phyloP scores from a whole-genome alignment of 768 basidiomycete genomes.

The Boletus patriciae region DNA sequence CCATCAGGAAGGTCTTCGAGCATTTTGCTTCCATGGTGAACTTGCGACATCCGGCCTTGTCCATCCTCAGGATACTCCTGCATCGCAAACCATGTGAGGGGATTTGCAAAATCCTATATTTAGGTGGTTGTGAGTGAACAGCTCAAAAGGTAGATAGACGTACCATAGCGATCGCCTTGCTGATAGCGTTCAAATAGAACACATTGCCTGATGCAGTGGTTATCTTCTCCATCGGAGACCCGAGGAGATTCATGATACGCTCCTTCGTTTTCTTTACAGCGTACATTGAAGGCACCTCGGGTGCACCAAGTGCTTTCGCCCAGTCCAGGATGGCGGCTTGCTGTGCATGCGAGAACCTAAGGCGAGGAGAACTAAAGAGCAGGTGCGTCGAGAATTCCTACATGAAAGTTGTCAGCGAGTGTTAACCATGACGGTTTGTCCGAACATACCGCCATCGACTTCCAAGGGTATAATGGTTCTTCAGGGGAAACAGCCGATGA shows the following conservation, averaged over 20 bases:
- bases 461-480: slow-evolving; percentile 9
- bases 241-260: slow-evolving; percentile 13
- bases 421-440: neutral
- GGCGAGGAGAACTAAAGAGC: slow-evolving; percentile 32
- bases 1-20: slow-evolving; percentile 25
- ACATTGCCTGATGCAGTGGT: slow-evolving; percentile 22
- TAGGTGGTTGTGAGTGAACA: too few species aligned
- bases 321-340: slow-evolving; percentile 29
- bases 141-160: neutral
- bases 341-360: slow-evolving; percentile 32
- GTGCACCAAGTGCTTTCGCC: slow-evolving; percentile 31
- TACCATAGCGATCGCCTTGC: slow-evolving; percentile 19
- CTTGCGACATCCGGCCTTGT: slow-evolving; percentile 18
- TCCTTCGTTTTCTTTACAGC: slow-evolving; percentile 22
- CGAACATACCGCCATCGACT: neutral
- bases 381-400: slow-evolving; percentile 32
- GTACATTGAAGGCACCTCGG: slow-evolving; percentile 28
- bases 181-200: slow-evolving; percentile 27
- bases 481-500: neutral
- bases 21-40: slow-evolving; percentile 33
- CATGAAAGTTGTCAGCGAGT: slow-evolving; percentile 5
- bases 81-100: slow-evolving; percentile 20
- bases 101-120: slow-evolving; percentile 25
- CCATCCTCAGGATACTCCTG: slow-evolving; percentile 31
- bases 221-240: slow-evolving; percentile 24